Conservation (phyloP, 106 monocot species). For the Platanthera zijinensis region DNA sequence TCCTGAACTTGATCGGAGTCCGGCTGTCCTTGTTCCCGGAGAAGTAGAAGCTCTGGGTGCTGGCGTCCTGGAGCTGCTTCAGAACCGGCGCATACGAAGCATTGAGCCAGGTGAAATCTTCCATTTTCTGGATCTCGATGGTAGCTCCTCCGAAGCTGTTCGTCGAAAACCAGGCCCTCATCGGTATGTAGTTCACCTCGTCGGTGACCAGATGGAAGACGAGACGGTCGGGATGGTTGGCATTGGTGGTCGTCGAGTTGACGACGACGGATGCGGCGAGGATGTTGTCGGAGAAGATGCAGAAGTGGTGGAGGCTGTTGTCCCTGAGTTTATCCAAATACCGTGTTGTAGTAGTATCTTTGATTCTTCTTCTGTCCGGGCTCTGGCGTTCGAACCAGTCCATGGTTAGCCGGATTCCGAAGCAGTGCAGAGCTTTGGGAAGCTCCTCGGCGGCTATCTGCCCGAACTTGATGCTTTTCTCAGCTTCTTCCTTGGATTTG, state of each 20-base stretch:
- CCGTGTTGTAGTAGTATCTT: slow-evolving; percentile 13
- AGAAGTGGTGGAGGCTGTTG: slow-evolving; percentile 33
- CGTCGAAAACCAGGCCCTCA: slow-evolving; percentile 32
- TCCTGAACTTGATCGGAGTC: slow-evolving; percentile 28
- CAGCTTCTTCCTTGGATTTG: slow-evolving; percentile 39
- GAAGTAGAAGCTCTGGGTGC: slow-evolving; percentile 7
- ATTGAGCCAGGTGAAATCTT: slow-evolving; percentile 35
- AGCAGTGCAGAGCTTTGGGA: slow-evolving; percentile 57
- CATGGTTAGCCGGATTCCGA: slow-evolving; percentile 40
- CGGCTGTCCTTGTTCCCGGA: slow-evolving; percentile 8
- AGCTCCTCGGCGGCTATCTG: slow-evolving; percentile 74
- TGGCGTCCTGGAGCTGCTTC: slow-evolving; percentile 10
- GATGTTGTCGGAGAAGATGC: slow-evolving; percentile 33
- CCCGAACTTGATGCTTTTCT: slow-evolving; percentile 44
- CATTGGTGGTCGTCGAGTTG: slow-evolving; percentile 26
- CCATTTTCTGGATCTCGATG: slow-evolving; percentile 25
- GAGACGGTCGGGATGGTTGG: slow-evolving; percentile 19
- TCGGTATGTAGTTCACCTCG: slow-evolving; percentile 30
- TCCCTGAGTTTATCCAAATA: slow-evolving; percentile 31
- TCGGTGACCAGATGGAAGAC: slow-evolving; percentile 35
- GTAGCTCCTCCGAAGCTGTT: slow-evolving; percentile 18
- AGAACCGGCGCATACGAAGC: slow-evolving; percentile 21
- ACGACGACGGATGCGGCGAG: slow-evolving; percentile 31
- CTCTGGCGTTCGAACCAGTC: slow-evolving; percentile 43
- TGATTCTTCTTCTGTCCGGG: slow-evolving; percentile 21